These are phyloP conservation scores for Fraxinus velutina DNA, from an alignment of 305 asterid genomes.

Conservation along the genomic window DNA sequence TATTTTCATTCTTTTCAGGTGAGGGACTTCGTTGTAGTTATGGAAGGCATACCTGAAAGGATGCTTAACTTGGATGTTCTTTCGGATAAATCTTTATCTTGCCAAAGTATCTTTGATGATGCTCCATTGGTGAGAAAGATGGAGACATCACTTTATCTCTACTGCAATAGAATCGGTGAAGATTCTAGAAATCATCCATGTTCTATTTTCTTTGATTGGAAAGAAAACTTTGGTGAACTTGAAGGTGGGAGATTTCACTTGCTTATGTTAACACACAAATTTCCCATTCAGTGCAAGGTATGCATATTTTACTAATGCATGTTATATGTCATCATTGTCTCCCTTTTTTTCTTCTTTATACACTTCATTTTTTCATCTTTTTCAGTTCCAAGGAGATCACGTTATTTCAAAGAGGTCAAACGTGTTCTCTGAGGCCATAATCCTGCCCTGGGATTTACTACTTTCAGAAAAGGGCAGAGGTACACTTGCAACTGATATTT, in stretches of 20 bases:
- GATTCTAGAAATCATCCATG: constrained; percentile 28
- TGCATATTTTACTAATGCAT: constrained; percentile 13
- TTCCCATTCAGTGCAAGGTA: constrained; percentile 70
- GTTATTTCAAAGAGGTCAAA: constrained; percentile 39
- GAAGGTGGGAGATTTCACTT: constrained; percentile 66
- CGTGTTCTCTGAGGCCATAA: constrained; percentile 66
- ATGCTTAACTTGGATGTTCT: constrained; percentile 37
- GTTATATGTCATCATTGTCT: constrained; percentile 1
- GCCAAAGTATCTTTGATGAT: constrained; percentile 57
- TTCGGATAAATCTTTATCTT: constrained; percentile 50
- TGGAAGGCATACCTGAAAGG: constrained; percentile 59
- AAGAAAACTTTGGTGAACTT: constrained; percentile 40
- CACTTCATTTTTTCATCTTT: constrained; percentile 17
- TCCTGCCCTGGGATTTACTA: constrained; percentile 80
- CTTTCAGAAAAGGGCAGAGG: constrained; percentile 45
- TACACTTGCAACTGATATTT: constrained; percentile 22
- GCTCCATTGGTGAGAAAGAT: constrained; percentile 34
- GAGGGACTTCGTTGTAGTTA: constrained; percentile 44
- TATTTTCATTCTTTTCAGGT: constrained; percentile 42
- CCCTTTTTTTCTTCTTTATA: constrained; percentile 12
- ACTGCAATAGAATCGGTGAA: constrained; percentile 35
- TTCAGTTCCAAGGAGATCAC: constrained; percentile 55
- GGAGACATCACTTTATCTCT: constrained; percentile 44
- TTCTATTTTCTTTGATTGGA: constrained; percentile 37
- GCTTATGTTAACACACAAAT: constrained; percentile 68